Evolutionary conservation across 148 eudicot genomes (phyloP), one percentile per base, ranked within the genome.

Genomic region (Rhododendron molle): DNA sequence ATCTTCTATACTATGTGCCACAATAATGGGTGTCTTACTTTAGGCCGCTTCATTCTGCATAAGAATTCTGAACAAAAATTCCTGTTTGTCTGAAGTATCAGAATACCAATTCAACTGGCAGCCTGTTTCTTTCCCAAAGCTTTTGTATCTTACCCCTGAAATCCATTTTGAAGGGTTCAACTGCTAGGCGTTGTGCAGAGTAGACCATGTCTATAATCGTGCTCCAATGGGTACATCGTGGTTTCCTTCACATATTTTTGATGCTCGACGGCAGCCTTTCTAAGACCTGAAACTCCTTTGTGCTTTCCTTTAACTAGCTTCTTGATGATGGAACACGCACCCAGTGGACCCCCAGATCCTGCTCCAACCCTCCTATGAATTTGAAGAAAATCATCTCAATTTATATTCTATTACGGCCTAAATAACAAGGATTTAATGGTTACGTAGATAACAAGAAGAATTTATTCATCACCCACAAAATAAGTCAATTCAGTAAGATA

Each of bases 161-260:
- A 56, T 76, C 46, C 43, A 21, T 44, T 76, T 43, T 44, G 26
- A 76, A 15, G 58, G 83, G 79, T 81, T 89, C 88, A 89, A 71
- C 58, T 49, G 84, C 58, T 89, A 13, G 93, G 95, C 87, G 91
- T 90, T 11, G 94, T 92, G 90, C 99, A 96, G 49, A 96, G 96
- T 56, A 83, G 91, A 69, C 98, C 94, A 34, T 96, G 98, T 76
- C 94, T 94, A 14, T 92, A 91, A 88, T 88, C 91, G 85, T 92
- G 99, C 86, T 95, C 99, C 92, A 95, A 71, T 10, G 99, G 99
- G 86, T 96, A 96, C 96, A 96, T 84, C 40, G 96, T 93, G 1
- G 95, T 86, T 46, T 95, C 92, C 77, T 86, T 90, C 30, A 95
- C 97, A 32, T 94, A 92, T 84, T 91, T 91, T 78, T 94, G 90